These are phyloP conservation scores for Rostrohypoxylon terebratum DNA, from an alignment of 495 filamentous ascomycete genomes.

Conservation along the genomic window DNA sequence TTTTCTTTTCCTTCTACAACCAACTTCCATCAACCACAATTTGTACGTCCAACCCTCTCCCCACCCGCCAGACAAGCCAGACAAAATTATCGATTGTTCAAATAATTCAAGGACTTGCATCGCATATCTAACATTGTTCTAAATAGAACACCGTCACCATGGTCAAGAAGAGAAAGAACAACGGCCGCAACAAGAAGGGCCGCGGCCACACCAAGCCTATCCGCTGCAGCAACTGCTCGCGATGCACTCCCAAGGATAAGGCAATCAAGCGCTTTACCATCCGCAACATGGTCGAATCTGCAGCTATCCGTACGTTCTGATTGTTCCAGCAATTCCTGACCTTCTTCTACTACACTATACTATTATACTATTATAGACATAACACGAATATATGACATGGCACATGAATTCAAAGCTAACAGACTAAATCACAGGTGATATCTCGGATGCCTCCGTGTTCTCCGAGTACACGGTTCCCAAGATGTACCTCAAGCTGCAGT, in stretches of 20 bases:
- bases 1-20: conserved; percentile 45
- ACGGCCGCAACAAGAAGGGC: conserved; percentile 99
- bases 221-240: conserved; percentile 99
- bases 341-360: not conserved
- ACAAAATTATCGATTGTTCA: not conserved
- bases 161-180: conserved; percentile 99
- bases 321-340: conserved; percentile 8
- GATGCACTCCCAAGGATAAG: conserved; percentile 99
- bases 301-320: conserved; percentile 91
- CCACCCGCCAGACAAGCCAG: not conserved
- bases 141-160: conserved; percentile 77
- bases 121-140: conserved; percentile 45
- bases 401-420: not conserved
- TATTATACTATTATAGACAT: not conserved
- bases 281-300: conserved; percentile 99
- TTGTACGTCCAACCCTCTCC: conserved; percentile 25
- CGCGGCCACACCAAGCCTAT: conserved; percentile 99
- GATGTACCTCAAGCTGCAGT: conserved; percentile 99
- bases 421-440: conserved; percentile 81
- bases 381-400: not conserved
- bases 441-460: conserved; percentile 99
- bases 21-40: conserved; percentile 46
- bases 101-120: not conserved
- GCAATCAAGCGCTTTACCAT: conserved; percentile 99
- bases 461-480: conserved; percentile 99